Evolutionary conservation across 768 basidiomycete species (phyloP), one percentile per base, ranked within the genome.

Genomic region (Lactarius vividus): DNA sequence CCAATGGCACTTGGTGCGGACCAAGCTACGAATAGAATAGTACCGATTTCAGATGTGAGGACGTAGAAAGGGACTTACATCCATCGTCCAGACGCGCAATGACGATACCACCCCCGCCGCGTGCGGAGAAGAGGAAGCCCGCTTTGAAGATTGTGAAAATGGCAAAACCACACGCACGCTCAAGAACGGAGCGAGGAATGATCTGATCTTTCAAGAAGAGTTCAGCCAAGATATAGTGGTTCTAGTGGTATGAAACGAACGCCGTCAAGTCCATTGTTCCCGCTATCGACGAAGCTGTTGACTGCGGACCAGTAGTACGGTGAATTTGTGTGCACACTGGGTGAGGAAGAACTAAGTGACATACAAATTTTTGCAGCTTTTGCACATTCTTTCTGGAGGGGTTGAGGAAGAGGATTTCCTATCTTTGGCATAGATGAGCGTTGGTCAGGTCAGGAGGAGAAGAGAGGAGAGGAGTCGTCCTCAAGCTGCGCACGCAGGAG

Each of bases 1-100:
- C 95, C 96, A 54, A 99, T 96, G 3, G 96, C 97, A 73, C 89
- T 91, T 3, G 97, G 97, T 23, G 95, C 88, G 40, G 92, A 93
- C 96, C 96, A 99, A 42, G 85, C 91, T 94, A 66, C 63, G 29
- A 16, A 65, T 31, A 40, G 63, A 59, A n/a, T 39, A 20, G 35
- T 59, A 44, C n/a, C 15, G 8, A 20, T 44, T n/a, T 35, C 35
- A 1, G 23, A n/a, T 8, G 4, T 16, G 39, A 7, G n/a, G 10
- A 10, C 16, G 61, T 53, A 5, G 3, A 37, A 58, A 54, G 28
- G 63, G 49, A 79, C 93, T 78, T 73, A 94, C 92, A 80, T 71
- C 94, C 95, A 75, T 96, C 84, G 5, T 85, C 80, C 20, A 94
- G 79, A 70, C 81, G 88, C 28, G 94, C 94, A 59, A 98, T 95